These are phyloP conservation scores for Aspergillus novoparasiticus DNA, from an alignment of 2,329 filamentous ascomycete species.

Conservation along the genomic window DNA sequence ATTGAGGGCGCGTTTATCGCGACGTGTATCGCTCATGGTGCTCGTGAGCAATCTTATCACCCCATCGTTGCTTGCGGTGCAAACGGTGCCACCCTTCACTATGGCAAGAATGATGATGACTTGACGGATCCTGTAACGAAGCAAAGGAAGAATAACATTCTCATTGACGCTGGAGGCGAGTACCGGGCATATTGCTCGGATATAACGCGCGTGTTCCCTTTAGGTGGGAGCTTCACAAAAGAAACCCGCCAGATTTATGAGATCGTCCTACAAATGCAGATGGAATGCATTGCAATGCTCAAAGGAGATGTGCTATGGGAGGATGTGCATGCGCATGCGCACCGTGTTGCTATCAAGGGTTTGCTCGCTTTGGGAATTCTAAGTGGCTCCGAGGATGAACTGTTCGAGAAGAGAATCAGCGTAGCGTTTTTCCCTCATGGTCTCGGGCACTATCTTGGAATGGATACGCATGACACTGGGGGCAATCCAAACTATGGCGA, in stretches of 20 bases:
- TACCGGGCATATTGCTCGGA: slow-evolving; percentile 85
- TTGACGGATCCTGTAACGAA: slow-evolving; percentile 56
- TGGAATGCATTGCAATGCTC: slow-evolving; percentile 68
- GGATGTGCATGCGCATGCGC: slow-evolving; percentile 72
- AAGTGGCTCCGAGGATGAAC: slow-evolving; percentile 66
- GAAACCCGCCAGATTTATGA: slow-evolving; percentile 75
- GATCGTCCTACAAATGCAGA: slow-evolving; percentile 80
- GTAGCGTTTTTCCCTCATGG: slow-evolving; percentile 92
- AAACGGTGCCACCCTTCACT: slow-evolving; percentile 88
- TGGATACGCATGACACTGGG: slow-evolving; percentile 89
- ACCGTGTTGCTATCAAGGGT: slow-evolving; percentile 70
- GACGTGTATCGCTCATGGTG: slow-evolving; percentile 71
- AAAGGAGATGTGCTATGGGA: slow-evolving; percentile 71
- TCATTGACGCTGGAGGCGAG: slow-evolving; percentile 87
- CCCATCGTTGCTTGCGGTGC: slow-evolving; percentile 82
- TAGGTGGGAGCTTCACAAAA: slow-evolving; percentile 68
- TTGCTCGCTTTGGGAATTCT: slow-evolving; percentile 73
- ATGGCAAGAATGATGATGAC: slow-evolving; percentile 74
- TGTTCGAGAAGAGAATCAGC: slow-evolving; percentile 77
- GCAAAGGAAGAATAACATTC: slow-evolving; percentile 65
- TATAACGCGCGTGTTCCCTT: slow-evolving; percentile 83
- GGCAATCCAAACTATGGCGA: slow-evolving; percentile 79
- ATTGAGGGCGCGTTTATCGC: slow-evolving; percentile 77
- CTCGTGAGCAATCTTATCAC: slow-evolving; percentile 79
- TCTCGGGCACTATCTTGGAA: slow-evolving; percentile 84